Conservation (phyloP, 306 rosid species). For the Notholithocarpus densiflorus region DNA sequence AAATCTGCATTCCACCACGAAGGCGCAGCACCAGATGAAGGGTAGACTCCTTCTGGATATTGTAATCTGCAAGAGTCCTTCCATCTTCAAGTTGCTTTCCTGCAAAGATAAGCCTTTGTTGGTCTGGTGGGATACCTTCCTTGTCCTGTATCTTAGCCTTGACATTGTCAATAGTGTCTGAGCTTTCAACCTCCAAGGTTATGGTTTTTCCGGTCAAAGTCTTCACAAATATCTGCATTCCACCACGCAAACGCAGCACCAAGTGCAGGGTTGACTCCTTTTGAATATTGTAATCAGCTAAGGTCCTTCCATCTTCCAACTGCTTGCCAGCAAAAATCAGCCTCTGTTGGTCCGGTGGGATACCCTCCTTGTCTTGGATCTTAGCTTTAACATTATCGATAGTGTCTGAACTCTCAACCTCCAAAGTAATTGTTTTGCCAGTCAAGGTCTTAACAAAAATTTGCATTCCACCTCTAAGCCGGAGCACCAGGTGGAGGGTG, state of each 20-base stretch:
- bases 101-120: slow-evolving; percentile 30
- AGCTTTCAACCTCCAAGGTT: slow-evolving; percentile 28
- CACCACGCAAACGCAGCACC: slow-evolving; percentile 32
- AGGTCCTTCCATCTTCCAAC: slow-evolving; percentile 27
- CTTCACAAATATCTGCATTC: slow-evolving; percentile 30
- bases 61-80: slow-evolving; percentile 27
- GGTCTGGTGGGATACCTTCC: slow-evolving; percentile 31
- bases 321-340: slow-evolving; percentile 32
- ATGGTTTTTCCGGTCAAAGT: slow-evolving; percentile 28
- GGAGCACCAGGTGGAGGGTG: slow-evolving; percentile 25
- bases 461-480: slow-evolving; percentile 31
- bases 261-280: slow-evolving; percentile 31
- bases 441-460: slow-evolving; percentile 20
- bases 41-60: slow-evolving; percentile 35
- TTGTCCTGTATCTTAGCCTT: slow-evolving; percentile 30
- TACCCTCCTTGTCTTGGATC: slow-evolving; percentile 34
- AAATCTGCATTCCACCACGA: slow-evolving; percentile 34
- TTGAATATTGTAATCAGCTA: slow-evolving; percentile 23
- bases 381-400: slow-evolving; percentile 22
- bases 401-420: slow-evolving; percentile 28
- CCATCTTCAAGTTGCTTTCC: slow-evolving; percentile 33
- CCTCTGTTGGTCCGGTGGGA: slow-evolving; percentile 36
- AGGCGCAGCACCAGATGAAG: slow-evolving; percentile 30
- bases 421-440: slow-evolving; percentile 23
- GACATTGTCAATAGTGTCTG: slow-evolving; percentile 26